Conservation (phyloP, 352 stramenopile species). For the Pythium sukuiense region DNA sequence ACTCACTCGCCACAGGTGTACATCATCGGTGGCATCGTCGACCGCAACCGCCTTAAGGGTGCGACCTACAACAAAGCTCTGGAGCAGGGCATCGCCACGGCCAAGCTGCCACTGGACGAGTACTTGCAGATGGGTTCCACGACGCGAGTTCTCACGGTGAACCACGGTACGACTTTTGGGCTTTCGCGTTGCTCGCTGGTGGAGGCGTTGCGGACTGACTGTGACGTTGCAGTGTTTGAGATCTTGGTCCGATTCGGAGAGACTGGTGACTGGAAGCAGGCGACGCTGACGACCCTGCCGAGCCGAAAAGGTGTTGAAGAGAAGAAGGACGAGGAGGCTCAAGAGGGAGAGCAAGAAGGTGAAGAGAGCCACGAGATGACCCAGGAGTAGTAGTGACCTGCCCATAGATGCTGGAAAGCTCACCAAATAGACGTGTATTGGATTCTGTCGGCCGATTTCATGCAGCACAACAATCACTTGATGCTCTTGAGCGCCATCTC, state of each 20-base stretch:
- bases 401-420: not conserved
- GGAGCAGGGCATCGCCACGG: constrained; percentile 88
- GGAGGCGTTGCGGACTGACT: not conserved
- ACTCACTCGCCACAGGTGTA: constrained; percentile 63
- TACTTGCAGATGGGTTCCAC: constrained; percentile 67
- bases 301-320: constrained; percentile 65
- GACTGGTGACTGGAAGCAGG: constrained; percentile 73
- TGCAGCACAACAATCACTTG: constrained; percentile 31
- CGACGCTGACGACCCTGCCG: constrained; percentile 64
- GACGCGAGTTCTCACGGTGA: constrained; percentile 87
- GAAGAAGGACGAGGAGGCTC: constrained; percentile 29
- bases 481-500: constrained; percentile 75
- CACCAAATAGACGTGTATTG: constrained; percentile 17
- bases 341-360: not conserved
- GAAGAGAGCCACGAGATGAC: not conserved
- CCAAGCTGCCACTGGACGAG: constrained; percentile 90
- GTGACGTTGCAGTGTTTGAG: constrained; percentile 63
- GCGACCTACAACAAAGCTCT: constrained; percentile 91
- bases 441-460: not conserved
- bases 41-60: constrained; percentile 95
- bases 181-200: not conserved
- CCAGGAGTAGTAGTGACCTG: not conserved
- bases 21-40: constrained; percentile 97
- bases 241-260: constrained; percentile 75
- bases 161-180: constrained; percentile 60